Evolutionary conservation across 2,329 filamentous ascomycete species (phyloP).

Genomic region (Aspergillaceae sp.): DNA sequence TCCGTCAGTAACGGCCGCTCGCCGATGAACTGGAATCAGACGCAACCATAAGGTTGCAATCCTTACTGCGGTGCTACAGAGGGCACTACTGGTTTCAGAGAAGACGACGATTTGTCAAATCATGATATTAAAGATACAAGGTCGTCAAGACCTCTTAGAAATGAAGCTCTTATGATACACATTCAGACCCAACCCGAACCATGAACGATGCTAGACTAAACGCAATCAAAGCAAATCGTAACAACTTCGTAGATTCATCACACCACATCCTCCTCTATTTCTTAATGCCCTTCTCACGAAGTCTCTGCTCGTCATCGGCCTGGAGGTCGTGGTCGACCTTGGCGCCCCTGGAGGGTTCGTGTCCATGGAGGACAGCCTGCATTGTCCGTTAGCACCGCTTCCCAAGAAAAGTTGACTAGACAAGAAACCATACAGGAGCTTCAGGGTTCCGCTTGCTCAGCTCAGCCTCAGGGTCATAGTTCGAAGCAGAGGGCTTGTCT

Average conservation of each 20-base stretch:
- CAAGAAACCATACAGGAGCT: constrained; percentile 27
- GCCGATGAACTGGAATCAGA: too few relatives aligned
- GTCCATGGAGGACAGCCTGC: constrained; percentile 39
- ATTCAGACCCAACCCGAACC: constrained; percentile 1
- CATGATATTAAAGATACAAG: constrained; percentile 5
- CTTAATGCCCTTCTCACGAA: constrained; percentile 35
- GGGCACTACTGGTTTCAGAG: too few relatives aligned
- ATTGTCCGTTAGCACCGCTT: too few relatives aligned
- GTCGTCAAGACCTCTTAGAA: not conserved
- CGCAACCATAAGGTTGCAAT: not conserved
- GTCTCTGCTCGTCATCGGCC: constrained; percentile 35
- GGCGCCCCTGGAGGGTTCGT: constrained; percentile 40
- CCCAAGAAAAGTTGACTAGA: not conserved
- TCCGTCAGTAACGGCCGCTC: too few relatives aligned
- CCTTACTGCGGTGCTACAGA: not conserved
- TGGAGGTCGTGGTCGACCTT: constrained; percentile 39
- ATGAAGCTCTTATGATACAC: constrained; percentile 1
- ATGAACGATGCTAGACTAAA: not conserved
- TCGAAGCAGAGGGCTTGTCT: constrained; percentile 12
- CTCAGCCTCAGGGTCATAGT: constrained; percentile 27
- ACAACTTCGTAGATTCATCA: not conserved
- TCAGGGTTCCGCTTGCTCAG: constrained; percentile 36
- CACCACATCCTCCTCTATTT: constrained; percentile 14
- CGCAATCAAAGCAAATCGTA: constrained; percentile 2
- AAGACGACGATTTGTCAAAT: not conserved